Evolutionary conservation across 2,329 filamentous ascomycete genomes (phyloP).

Genomic region (Aspergillus oerlinghausenensis): DNA sequence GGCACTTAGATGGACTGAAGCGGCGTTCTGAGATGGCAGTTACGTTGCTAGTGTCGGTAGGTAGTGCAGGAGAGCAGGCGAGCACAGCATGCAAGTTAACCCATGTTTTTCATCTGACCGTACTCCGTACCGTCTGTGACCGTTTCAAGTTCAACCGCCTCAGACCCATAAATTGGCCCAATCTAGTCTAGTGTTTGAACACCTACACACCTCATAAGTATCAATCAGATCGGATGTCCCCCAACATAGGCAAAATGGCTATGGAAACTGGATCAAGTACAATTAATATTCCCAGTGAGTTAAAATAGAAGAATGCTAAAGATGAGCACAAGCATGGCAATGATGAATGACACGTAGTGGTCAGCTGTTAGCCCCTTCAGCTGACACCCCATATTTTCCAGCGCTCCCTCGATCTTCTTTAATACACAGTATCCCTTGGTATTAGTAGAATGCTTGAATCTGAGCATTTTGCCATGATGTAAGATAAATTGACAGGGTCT

Average conservation of each 20-base stretch:
- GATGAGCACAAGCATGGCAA: neutral
- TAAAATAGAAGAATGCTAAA: neutral
- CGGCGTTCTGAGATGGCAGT: conserved; percentile 22
- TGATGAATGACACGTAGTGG: neutral
- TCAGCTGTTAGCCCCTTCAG: neutral
- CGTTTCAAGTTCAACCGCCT: conserved; percentile 18
- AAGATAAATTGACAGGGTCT: neutral
- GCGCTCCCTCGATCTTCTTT: neutral
- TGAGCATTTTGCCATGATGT: neutral
- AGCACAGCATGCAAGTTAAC: conserved; percentile 24
- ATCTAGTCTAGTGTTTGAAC: conserved; percentile 11
- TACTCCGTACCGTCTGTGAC: conserved; percentile 11
- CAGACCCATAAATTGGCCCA: conserved; percentile 5
- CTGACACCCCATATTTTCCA: neutral
- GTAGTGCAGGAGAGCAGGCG: conserved; percentile 26
- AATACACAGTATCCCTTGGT: neutral
- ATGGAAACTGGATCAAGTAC: neutral
- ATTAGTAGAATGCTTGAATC: neutral
- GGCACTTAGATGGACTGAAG: conserved; percentile 14
- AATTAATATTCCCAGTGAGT: conserved; percentile 3
- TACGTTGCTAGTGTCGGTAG: conserved; percentile 16
- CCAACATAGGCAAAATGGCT: neutral
- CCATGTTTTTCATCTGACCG: conserved; percentile 1
- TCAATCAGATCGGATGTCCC: too few relatives aligned
- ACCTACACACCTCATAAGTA: neutral